A percentile compares a stretch with the other conserved stretches of the same genome.
Conservation (phyloP, 495 filamentous ascomycete genomes). For the Collariella sp. region DNA sequence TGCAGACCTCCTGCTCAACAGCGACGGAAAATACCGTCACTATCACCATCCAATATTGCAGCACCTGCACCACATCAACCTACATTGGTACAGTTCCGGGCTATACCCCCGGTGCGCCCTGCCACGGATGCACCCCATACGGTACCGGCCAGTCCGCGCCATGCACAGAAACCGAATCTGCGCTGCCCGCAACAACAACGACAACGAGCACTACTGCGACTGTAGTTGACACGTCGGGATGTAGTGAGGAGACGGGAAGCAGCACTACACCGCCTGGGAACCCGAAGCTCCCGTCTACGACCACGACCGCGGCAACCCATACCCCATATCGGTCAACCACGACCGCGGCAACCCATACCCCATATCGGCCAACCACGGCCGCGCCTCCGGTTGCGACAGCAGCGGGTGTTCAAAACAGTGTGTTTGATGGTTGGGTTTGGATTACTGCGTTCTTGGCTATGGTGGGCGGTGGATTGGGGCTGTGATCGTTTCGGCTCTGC, state of each 20-base stretch:
- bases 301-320: not conserved
- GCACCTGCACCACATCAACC: constrained; percentile 20
- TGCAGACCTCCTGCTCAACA: constrained; percentile 21
- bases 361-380: constrained; percentile 2
- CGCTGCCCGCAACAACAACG: not conserved
- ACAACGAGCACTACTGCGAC: not conserved
- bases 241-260: not conserved
- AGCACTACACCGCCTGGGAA: not conserved
- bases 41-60: constrained; percentile 23
- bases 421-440: not conserved
- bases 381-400: constrained; percentile 8
- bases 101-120: constrained; percentile 23
- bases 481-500: not conserved
- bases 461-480: not conserved
- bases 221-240: not conserved
- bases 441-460: not conserved
- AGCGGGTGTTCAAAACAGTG: not conserved
- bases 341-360: not conserved
- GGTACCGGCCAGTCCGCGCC: not conserved
- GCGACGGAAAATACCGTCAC: constrained; percentile 19
- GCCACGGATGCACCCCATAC: constrained; percentile 23
- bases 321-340: constrained; percentile 2
- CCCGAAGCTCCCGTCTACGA: not conserved
- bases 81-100: constrained; percentile 27
- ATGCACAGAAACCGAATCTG: not conserved